phyloP scores from a whole-genome alignment of 139 green algal genomes.

The Tetradesmus obliquus region DNA sequence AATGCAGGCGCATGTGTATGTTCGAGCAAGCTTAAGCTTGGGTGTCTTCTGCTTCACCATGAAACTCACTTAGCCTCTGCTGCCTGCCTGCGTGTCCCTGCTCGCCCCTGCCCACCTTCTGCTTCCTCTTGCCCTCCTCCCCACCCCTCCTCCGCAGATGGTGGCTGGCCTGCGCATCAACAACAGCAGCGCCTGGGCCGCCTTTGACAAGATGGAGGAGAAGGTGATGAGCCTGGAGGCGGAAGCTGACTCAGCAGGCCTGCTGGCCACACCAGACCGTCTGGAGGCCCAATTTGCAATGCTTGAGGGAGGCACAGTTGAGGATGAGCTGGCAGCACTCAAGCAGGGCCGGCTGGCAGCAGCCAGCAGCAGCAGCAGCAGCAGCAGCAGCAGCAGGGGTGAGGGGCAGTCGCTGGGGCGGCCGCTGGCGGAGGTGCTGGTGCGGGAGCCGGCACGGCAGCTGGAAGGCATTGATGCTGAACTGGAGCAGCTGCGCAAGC shows the following conservation, averaged over 20 bases:
- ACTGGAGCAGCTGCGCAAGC: constrained; percentile 73
- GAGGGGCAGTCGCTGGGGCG: constrained; percentile 23
- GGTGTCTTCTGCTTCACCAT: neutral
- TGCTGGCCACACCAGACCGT: constrained; percentile 53
- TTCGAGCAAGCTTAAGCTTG: neutral
- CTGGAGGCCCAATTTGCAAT: constrained; percentile 58
- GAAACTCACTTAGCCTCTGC: neutral
- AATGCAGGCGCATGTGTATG: neutral
- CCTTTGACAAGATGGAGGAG: constrained; percentile 99
- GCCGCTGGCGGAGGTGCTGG: constrained; percentile 42
- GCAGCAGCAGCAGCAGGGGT: too few relatives aligned
- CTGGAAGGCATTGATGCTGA: constrained; percentile 69
- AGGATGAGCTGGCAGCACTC: constrained; percentile 52
- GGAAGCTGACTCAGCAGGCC: constrained; percentile 70
- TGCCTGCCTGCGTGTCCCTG: neutral
- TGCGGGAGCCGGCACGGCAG: constrained; percentile 54
- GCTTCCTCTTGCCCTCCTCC: neutral
- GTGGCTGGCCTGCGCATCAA: constrained; percentile 82
- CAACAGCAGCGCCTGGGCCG: constrained; percentile 74
- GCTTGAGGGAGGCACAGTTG: constrained; percentile 65
- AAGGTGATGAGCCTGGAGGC: constrained; percentile 92
- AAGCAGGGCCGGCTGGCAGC: constrained; percentile 42
- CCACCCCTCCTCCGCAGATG: constrained; percentile 50
- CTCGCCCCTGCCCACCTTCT: neutral
- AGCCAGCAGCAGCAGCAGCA: neutral